Conservation (phyloP, 2,329 filamentous ascomycete species). For the Amphichorda felina region DNA sequence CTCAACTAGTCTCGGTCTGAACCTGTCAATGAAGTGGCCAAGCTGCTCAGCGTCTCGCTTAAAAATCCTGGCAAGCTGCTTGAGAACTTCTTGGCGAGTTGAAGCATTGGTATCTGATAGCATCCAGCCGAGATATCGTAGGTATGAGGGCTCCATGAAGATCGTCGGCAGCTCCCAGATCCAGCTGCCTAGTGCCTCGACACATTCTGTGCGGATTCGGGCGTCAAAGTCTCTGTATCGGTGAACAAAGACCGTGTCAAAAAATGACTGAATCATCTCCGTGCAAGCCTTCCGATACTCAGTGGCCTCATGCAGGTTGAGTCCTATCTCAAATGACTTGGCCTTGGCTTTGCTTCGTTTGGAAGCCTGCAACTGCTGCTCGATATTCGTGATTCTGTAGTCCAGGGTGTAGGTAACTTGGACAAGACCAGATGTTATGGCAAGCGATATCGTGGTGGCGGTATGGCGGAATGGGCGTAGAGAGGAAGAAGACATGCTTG, state of each 20-base stretch:
- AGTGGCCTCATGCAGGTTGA: conserved; percentile 58
- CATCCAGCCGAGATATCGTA: conserved; percentile 93
- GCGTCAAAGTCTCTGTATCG: conserved; percentile 91
- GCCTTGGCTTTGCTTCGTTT: conserved; percentile 65
- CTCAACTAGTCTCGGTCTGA: conserved; percentile 76
- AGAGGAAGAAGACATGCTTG: conserved; percentile 78
- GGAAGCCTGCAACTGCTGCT: conserved; percentile 69
- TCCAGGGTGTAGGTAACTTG: conserved; percentile 60
- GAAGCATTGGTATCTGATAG: conserved; percentile 68
- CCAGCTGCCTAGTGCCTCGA: conserved; percentile 79
- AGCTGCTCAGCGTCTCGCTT: conserved; percentile 71
- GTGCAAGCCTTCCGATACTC: conserved; percentile 59
- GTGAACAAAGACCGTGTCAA: conserved; percentile 89
- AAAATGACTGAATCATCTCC: conserved; percentile 68
- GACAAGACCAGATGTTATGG: conserved; percentile 69
- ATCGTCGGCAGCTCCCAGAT: conserved; percentile 73
- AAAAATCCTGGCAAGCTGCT: conserved; percentile 70
- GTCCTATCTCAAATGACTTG: conserved; percentile 61
- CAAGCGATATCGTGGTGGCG: conserved; percentile 71
- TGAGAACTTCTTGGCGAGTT: conserved; percentile 76
- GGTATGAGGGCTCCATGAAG: conserved; percentile 82
- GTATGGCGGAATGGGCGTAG: conserved; percentile 91
- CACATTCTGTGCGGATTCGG: conserved; percentile 78
- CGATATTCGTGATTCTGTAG: conserved; percentile 60
- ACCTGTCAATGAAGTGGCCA: conserved; percentile 87